Base-by-base conservation (phyloP, 306 rosid species). In the Fragaria nilgerrensis region DNA sequence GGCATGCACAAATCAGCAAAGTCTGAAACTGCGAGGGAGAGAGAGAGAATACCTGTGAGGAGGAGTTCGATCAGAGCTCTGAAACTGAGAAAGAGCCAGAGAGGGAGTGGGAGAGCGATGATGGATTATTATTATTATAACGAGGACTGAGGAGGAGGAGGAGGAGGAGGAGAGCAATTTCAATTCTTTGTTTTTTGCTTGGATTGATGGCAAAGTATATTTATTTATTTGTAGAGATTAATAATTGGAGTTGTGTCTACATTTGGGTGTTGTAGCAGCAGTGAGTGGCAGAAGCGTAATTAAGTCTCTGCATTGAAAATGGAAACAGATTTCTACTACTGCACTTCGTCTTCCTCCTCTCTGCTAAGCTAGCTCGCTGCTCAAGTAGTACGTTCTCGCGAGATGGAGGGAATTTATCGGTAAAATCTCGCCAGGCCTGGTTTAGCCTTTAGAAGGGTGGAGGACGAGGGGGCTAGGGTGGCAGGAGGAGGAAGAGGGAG, bases 11-110 rank as follows among this genome's bases (percentile, higher is more conserved):
- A 14, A 7, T 2, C 44, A 13, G 37, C 44, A 5, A 71, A 50
- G 22, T 61, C 29, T 22, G 66, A 67, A 27, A 43, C 20, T 50
- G 12, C 17, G 19, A 64, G 63, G 19, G 23, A 23, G 43, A 75
- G 75, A 62, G 58, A 73, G 48, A 25, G 47, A 65, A 68, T 63
- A 63, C 80, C 84, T 77, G 74, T 10, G 48, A 49, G 49, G 41
- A 37, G 41, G 36, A 32, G 36, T 4, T 32, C 36, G 36, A 32
- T 32, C 36, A 32, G 74, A 69, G 81, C 87, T 76, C 87, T 86
- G 87, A 84, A 84, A 87, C 86, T 84, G 77, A 76, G 90, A 85
- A 82, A 73, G 79, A 82, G 80, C 39, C 47, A 29, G 66, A 25
- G 75, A 52, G 59, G 22, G n/a, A 13, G 56, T 5, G 56, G 7